Base-by-base conservation (phyloP, 495 filamentous ascomycete species). In the Lepraria neglecta region DNA sequence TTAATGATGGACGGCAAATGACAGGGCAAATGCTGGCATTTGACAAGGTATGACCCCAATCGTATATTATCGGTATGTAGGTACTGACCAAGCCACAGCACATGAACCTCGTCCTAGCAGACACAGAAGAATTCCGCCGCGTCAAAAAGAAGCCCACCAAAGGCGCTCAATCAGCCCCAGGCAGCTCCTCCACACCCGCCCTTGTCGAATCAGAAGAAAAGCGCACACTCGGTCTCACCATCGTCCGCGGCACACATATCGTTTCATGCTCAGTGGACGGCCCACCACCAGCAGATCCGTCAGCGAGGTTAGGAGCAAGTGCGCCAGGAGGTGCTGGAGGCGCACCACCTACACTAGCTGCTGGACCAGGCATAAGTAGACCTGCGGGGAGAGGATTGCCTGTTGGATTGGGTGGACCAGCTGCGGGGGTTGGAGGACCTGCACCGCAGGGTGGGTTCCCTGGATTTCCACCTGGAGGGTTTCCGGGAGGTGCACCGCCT, bases 81-180 rank as follows among this genome's bases (percentile, higher is more conserved):
- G 35, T 24, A 11, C 55, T 63, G 9, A 51, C 33, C 38, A 7
- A 1, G 60, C 44, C 50, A 52, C 63, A 97, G 90, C 94, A 97
- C 74, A 97, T 97, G 95, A 99, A 99, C 75, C 85, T 99, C 63
- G 94, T 99, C 62, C 85, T 99, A 52, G 95, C 92, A 71, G 94
- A 99, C 70, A 97, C 95, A 70, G 94, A 99, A 82, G 94, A 99
- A 75, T 97, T 97, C 75, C 92, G 94, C 69, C 88, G 88, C 67
- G 89, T 92, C 62, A 95, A 94, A 78, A 84, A 90, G 71, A 96
- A 92, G 80, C 83, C 87, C 62, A 76, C 81, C 48, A 95, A 95
- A 78, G 77, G 84, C 56, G 73, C 79, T 33, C 75, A 76, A 64
- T 75, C 84, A 46, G 85, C 91, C 64, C 88, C 88, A 15, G 87